These are phyloP conservation scores for Rhytidhysteron rufulum DNA, from an alignment of 2,329 filamentous ascomycete genomes.

Conservation along the genomic window DNA sequence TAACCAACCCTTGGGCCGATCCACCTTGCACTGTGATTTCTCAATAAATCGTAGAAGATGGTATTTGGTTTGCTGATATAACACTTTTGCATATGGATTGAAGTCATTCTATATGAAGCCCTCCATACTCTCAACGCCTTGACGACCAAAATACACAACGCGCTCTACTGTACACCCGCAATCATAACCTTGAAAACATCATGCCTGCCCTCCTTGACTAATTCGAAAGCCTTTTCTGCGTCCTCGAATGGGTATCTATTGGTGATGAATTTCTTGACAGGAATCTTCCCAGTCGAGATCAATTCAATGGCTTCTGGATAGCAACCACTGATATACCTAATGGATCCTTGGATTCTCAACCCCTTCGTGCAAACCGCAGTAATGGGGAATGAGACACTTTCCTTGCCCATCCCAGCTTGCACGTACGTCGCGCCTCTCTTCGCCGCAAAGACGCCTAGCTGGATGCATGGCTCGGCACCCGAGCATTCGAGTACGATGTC, in stretches of 20 bases:
- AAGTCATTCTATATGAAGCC: too few relatives aligned
- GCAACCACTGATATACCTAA: conserved; percentile 49
- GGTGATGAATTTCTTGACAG: conserved; percentile 39
- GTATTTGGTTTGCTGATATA: too few relatives aligned
- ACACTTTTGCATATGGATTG: too few relatives aligned
- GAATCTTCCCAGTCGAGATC: conserved; percentile 47
- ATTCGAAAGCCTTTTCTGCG: conserved; percentile 47
- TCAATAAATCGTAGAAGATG: too few relatives aligned
- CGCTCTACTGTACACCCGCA: conserved; percentile 32
- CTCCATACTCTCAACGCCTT: too few relatives aligned
- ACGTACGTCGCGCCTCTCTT: conserved; percentile 17
- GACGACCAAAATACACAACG: too few relatives aligned
- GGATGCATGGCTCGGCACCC: conserved; percentile 18
- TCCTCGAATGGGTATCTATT: conserved; percentile 43
- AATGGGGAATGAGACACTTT: conserved; percentile 51
- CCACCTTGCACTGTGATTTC: too few relatives aligned
- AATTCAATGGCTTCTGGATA: conserved; percentile 50
- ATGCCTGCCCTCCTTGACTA: conserved; percentile 37
- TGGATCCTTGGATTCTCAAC: conserved; percentile 48
- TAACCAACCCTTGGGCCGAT: too few relatives aligned
- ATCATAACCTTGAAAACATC: conserved; percentile 45
- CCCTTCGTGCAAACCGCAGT: conserved; percentile 47
- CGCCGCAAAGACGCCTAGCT: conserved; percentile 13
- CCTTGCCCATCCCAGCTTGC: conserved; percentile 22
- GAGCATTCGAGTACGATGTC: conserved; percentile 20